A percentile compares a stretch with the other conserved stretches of the same genome.
phyloP scores from a whole-genome alignment of 208 protist species.

The Angomonas deanei region DNA sequence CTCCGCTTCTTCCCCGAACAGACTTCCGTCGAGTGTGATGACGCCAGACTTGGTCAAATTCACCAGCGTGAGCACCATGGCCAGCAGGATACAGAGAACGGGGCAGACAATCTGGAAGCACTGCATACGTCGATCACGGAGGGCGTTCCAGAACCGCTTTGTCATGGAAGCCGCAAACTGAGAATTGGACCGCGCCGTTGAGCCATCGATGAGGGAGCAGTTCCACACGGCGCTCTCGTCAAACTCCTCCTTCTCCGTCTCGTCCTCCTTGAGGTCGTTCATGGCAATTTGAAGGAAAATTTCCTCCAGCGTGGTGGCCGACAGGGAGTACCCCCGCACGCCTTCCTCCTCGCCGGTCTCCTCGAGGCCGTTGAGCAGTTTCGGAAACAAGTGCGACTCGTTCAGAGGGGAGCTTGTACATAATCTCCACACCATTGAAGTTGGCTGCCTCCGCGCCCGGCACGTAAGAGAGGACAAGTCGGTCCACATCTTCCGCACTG shows the following conservation, averaged over 20 bases:
- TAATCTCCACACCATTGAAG: slow-evolving; percentile 28
- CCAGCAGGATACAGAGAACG: slow-evolving; percentile 41
- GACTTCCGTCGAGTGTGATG: slow-evolving; percentile 16
- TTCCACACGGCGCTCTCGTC: slow-evolving; percentile 26
- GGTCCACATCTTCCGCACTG: slow-evolving; percentile 12
- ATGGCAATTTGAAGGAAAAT: slow-evolving; percentile 61
- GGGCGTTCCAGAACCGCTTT: slow-evolving; percentile 38
- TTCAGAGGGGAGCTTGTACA: slow-evolving; percentile 47
- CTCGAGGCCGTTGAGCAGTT: slow-evolving; percentile 39
- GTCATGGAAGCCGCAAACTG: slow-evolving; percentile 46
- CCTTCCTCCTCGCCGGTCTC: slow-evolving; percentile 15
- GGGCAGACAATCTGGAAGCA: slow-evolving; percentile 63
- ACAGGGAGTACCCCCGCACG: slow-evolving; percentile 44
- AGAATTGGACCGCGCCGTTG: slow-evolving; percentile 3
- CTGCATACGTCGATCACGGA: slow-evolving; percentile 43
- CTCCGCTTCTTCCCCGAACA: too few species aligned
- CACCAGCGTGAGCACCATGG: slow-evolving; percentile 46
- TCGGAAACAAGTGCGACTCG: slow-evolving; percentile 24
- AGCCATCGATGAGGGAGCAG: slow-evolving; percentile 12
- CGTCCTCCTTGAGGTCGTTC: background rate
- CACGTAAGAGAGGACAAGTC: slow-evolving; percentile 23
- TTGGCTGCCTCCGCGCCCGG: slow-evolving; percentile 21
- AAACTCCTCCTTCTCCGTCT: background rate
- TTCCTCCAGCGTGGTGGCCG: slow-evolving; percentile 71
- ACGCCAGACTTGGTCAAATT: slow-evolving; percentile 12